Conservation (phyloP, 2,329 filamentous ascomycete genomes). For the Cercospora janseana region DNA sequence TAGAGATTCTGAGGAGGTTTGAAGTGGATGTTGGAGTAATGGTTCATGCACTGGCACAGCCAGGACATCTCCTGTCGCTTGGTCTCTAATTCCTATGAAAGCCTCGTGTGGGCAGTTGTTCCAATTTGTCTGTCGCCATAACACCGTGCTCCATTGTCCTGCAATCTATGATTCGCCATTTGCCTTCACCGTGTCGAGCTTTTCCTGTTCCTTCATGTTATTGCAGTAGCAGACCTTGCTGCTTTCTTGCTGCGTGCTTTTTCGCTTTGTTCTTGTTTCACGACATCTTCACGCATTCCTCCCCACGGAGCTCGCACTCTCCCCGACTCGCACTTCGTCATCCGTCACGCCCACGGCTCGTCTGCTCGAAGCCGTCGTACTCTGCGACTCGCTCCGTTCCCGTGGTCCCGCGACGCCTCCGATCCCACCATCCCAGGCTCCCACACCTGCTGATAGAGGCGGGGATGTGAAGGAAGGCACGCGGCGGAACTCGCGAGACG, state of each 20-base stretch:
- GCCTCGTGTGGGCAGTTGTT: constrained; percentile 10
- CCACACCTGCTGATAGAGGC: constrained; percentile 22
- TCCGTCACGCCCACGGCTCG: constrained; percentile 30
- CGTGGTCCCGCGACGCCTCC: constrained; percentile 37
- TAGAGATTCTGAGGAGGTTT: not conserved
- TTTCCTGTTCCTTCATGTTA: too few relatives aligned
- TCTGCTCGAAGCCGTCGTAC: constrained; percentile 38
- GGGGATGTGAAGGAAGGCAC: constrained; percentile 20
- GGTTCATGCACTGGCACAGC: not conserved
- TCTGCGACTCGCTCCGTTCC: constrained; percentile 40
- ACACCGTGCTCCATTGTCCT: constrained; percentile 1
- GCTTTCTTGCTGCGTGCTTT: too few relatives aligned
- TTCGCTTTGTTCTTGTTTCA: not conserved
- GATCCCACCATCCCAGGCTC: constrained; percentile 36
- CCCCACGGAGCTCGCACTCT: constrained; percentile 37
- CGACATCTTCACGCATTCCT: constrained; percentile 1
- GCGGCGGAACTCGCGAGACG: constrained; percentile 14
- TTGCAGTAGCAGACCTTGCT: too few relatives aligned
- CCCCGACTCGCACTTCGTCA: constrained; percentile 38
- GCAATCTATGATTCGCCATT: constrained; percentile 16
- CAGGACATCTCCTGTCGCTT: not conserved
- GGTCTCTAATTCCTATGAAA: not conserved
- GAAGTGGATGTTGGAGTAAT: too few relatives aligned
- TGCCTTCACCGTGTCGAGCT: too few relatives aligned
- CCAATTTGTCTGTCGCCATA: constrained; percentile 5